phyloP scores from a whole-genome alignment of 2,329 filamentous ascomycete genomes.

The Bimuria novae-zelandiae region DNA sequence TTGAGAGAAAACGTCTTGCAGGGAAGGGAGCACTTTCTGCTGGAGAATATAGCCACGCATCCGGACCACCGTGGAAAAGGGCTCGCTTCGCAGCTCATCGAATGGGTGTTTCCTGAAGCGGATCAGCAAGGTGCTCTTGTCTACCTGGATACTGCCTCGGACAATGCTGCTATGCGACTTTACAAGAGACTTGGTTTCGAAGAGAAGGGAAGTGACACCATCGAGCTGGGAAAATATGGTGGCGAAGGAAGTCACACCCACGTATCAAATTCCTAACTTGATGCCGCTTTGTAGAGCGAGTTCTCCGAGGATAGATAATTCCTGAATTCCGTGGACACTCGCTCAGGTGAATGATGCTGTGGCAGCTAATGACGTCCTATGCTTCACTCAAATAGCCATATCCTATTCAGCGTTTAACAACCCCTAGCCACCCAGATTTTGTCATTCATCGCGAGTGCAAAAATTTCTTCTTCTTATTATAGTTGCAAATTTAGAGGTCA shows the following conservation, averaged over 20 bases:
- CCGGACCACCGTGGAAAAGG: constrained; percentile 29
- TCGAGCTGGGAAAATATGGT: constrained; percentile 22
- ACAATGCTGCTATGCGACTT: constrained; percentile 28
- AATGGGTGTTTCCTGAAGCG: constrained; percentile 20
- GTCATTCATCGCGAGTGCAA: no score
- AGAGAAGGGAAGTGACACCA: constrained; percentile 22
- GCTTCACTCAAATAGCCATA: no score
- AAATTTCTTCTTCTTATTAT: no score
- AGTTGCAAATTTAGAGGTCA: no score
- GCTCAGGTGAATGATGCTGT: no score
- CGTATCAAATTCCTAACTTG: no score
- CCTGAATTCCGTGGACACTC: no score
- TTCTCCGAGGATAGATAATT: no score
- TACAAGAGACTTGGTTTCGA: constrained; percentile 34
- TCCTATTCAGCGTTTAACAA: no score
- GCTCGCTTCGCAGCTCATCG: constrained; percentile 27
- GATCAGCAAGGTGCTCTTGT: constrained; percentile 22
- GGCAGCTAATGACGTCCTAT: no score
- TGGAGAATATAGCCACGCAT: constrained; percentile 37
- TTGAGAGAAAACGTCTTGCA: constrained; percentile 21
- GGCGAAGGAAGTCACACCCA: constrained; percentile 23
- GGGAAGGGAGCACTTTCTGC: constrained; percentile 20
- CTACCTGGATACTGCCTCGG: constrained; percentile 34
- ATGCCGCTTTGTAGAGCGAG: no score
- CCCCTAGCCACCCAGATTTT: no score